phyloP scores from a whole-genome alignment of 345 rosid genomes.

The Aegle marmelos region DNA sequence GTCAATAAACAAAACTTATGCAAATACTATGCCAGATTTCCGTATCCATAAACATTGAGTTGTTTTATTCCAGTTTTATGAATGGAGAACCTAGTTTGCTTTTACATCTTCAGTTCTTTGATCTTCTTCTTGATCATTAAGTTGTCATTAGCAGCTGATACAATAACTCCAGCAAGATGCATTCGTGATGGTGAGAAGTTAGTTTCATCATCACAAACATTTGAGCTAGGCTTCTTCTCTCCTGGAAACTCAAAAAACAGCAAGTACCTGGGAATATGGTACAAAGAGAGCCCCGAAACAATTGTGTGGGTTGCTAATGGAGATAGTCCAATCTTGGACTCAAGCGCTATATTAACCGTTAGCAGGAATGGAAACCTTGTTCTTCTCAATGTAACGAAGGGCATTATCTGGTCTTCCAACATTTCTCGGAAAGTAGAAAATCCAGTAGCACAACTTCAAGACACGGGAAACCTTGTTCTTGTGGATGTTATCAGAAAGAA shows the following conservation, averaged over 20 bases:
- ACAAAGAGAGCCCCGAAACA: constrained; percentile 23
- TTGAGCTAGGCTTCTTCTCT: constrained; percentile 32
- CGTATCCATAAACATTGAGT: too few relatives aligned
- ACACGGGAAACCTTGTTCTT: constrained; percentile 47
- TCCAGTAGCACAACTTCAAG: constrained; percentile 34
- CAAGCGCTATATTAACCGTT: constrained; percentile 21
- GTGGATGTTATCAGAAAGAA: constrained; percentile 7
- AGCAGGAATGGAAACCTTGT: constrained; percentile 24
- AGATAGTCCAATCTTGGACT: constrained; percentile 22
- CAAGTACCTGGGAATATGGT: constrained; percentile 49
- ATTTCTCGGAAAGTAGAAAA: constrained; percentile 7
- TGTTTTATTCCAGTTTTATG: background rate
- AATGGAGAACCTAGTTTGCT: background rate
- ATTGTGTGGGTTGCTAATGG: constrained; percentile 50
- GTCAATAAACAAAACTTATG: background rate
- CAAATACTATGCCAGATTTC: background rate
- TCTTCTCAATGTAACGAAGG: constrained; percentile 17
- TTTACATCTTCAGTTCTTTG: background rate
- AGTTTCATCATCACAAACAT: constrained; percentile 1
- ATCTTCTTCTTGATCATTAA: background rate
- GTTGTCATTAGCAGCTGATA: constrained; percentile 2
- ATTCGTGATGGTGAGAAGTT: background rate
- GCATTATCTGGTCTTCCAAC: constrained; percentile 34
- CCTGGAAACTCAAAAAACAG: constrained; percentile 20
- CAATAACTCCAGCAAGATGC: background rate